phyloP scores from a whole-genome alignment of 75 land plant genomes.

The Cupressus sempervirens region DNA sequence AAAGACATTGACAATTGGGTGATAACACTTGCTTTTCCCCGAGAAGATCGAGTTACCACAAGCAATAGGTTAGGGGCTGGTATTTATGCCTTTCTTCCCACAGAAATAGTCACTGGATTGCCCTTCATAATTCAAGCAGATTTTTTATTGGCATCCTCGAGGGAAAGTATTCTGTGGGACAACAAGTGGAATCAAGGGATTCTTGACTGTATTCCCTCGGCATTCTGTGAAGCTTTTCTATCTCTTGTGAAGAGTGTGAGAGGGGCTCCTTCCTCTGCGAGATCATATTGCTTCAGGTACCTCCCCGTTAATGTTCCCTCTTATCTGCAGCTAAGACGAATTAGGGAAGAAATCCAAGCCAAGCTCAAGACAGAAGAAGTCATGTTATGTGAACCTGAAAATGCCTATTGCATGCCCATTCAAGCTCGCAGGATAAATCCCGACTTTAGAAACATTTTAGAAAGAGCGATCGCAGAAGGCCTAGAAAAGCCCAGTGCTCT shows the following conservation, averaged over 20 bases:
- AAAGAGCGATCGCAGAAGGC: slow-evolving; percentile 22
- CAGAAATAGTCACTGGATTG: slow-evolving; percentile 50
- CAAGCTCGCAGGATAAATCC: slow-evolving; percentile 28
- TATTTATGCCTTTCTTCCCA: slow-evolving; percentile 61
- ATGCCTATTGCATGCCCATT: slow-evolving; percentile 26
- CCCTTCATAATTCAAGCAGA: slow-evolving; percentile 73
- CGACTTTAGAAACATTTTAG: slow-evolving; percentile 39
- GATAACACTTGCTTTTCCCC: slow-evolving; percentile 54
- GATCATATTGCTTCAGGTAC: slow-evolving; percentile 17
- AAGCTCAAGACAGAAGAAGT: slow-evolving; percentile 26
- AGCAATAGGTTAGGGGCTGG: slow-evolving; percentile 11
- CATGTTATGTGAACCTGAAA: slow-evolving; percentile 30
- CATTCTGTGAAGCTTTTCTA: slow-evolving; percentile 44
- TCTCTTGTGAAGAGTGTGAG: slow-evolving; percentile 20
- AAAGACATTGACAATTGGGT: slow-evolving; percentile 38
- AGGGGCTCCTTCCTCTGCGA: slow-evolving; percentile 17
- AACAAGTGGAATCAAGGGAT: slow-evolving; percentile 64
- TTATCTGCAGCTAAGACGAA: slow-evolving; percentile 20
- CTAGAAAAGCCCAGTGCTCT: slow-evolving; percentile 11
- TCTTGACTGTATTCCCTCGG: slow-evolving; percentile 50
- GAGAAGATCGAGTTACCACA: not conserved
- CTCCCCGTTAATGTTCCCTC: slow-evolving; percentile 26
- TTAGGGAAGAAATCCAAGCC: slow-evolving; percentile 30
- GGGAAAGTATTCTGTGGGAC: slow-evolving; percentile 49
- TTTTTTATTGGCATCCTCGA: slow-evolving; percentile 51